Base-by-base conservation (phyloP, 2,329 filamentous ascomycete species). In the Colletotrichum horii region DNA sequence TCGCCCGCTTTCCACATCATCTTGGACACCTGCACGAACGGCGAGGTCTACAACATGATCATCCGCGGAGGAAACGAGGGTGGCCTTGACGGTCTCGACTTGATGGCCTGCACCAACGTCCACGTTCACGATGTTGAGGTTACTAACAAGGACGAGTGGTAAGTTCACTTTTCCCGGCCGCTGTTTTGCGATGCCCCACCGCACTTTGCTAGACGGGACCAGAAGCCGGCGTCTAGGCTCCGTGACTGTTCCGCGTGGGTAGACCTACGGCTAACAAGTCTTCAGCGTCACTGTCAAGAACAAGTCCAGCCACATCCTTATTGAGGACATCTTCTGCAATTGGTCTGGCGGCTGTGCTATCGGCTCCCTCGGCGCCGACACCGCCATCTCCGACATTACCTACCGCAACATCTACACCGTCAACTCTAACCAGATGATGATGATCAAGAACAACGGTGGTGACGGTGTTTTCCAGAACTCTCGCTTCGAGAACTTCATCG, bases 321-420 rank as follows among this genome's bases (percentile, higher is more conserved):
- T 92, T 48, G 90, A 93, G 78, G 89, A 88, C 77, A 86, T 92
- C 75, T 90, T 91, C 83, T 92, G 91, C 83, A 92, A 92, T 84
- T 90, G 87, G 87, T 89, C 86, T n/a, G 91, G 90, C 19, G 90
- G 89, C 62, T 91, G 89, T 77, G 90, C 88, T 14, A 89, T 93
- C 78, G 91, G 91, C 43, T 91, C 89, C 5, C 84, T 93, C 4
- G 87, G 85, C 8, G 81, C 83, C 15, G 85, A 86, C 72, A 88
- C 83, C 24, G 84, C 88, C 75, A 88, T 92, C 79, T 87, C 87
- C 52, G 83, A 90, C 75, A 85, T 92, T 74, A 81, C 83, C 32
- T 92, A 92, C 83, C 83, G 84, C 78, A 91, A 92, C 79, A 80
- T 92, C 76, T 92, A 92, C 83, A 91, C 90, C 34, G 87, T 86